Evolutionary conservation across 495 filamentous ascomycete genomes (phyloP), one percentile per base, ranked within the genome.

Genomic region (Podospora tetraspora): DNA sequence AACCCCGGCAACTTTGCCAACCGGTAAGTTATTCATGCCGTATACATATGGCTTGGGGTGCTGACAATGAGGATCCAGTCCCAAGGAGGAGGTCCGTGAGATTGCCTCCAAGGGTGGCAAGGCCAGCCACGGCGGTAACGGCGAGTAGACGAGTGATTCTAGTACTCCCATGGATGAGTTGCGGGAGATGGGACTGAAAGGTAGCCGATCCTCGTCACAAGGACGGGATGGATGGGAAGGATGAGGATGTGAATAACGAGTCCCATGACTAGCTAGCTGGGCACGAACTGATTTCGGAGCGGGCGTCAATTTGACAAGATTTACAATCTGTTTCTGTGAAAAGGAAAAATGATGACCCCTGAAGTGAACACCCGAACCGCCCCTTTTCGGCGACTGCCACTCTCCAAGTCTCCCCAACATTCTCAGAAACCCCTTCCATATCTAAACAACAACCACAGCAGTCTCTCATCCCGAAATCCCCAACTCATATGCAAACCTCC

Each of bases 1-100:
- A 90, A 90, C 70, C 85, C 86, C 58, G 82, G 82, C 23, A 88
- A 89, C 75, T 90, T 90, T 76, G 83, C 85, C 79, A 89, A 89
- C 78, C 84, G 84, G 68, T 75, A 62, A 58, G 21, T 43, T 30
- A 25, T 19, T 23, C 30, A 0, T 6, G 34, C 13, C 52, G 6
- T n/a, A n/a, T n/a, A n/a, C n/a, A n/a, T n/a, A n/a, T n/a, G n/a
- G n/a, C n/a, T n/a, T n/a, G n/a, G n/a, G n/a, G n/a, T n/a, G n/a
- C n/a, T n/a, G 5, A 23, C 11, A 27, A n/a, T 23, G 21, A 27
- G 22, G 1, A n/a, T 13, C 11, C 13, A 76, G 75, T 22, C 79
- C 87, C 66, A 84, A 82, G 71, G 85, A 86, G 58, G 85, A 89
- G 43, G 43, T 52, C 0, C 43, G 43, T 2, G 43, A 52, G 43